Conservation (phyloP, 2,329 filamentous ascomycete genomes). For the Penicillium crustosum region DNA sequence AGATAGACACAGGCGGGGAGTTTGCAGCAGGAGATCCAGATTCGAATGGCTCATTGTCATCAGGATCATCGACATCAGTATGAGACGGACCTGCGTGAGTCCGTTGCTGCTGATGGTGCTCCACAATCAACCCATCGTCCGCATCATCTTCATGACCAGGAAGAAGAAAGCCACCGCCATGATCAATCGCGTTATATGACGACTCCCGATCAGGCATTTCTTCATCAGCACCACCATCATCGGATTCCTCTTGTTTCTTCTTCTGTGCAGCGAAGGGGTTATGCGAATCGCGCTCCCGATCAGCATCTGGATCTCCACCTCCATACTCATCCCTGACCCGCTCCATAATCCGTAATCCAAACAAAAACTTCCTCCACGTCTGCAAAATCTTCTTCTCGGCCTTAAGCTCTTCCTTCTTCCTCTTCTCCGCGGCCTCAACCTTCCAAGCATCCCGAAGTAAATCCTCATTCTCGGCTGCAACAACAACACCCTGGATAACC, state of each 20-base stretch:
- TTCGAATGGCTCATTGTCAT: conserved; percentile 9
- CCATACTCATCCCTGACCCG: conserved; percentile 76
- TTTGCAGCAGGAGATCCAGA: background rate
- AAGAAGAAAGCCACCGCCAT: conserved; percentile 28
- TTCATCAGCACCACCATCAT: conserved; percentile 8
- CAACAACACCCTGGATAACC: conserved; percentile 83
- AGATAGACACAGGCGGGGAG: conserved; percentile 14
- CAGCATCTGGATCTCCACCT: conserved; percentile 41
- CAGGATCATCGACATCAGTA: background rate
- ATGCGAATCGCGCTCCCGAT: conserved; percentile 32
- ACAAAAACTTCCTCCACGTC: conserved; percentile 83
- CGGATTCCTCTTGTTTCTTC: conserved; percentile 7
- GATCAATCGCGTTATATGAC: conserved; percentile 23
- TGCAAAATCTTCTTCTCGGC: conserved; percentile 69
- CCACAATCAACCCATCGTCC: conserved; percentile 33
- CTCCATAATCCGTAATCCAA: conserved; percentile 79
- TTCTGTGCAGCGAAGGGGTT: conserved; percentile 38
- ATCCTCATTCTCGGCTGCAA: conserved; percentile 76
- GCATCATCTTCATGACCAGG: conserved; percentile 23
- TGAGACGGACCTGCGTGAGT: background rate
- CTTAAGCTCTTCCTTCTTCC: conserved; percentile 80
- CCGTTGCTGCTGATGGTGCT: conserved; percentile 19
- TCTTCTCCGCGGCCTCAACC: conserved; percentile 71
- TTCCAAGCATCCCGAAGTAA: conserved; percentile 75
- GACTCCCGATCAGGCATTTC: conserved; percentile 15